Evolutionary conservation across 495 filamentous ascomycete species (phyloP).

Genomic region (Aspergillus sclerotiicarbonarius): DNA sequence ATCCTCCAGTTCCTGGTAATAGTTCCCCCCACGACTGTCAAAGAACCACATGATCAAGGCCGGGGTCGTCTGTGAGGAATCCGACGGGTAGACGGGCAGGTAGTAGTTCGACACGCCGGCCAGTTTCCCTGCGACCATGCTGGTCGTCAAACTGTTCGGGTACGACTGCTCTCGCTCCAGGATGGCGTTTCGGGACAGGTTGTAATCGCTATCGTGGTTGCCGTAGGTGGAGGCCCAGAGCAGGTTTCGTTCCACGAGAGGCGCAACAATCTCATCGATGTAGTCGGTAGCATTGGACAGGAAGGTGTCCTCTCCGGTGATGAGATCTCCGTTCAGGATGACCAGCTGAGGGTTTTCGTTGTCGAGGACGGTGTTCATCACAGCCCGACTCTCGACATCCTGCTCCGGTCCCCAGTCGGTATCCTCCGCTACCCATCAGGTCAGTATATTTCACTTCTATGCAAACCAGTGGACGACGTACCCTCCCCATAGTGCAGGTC

Average conservation of each 20-base stretch:
- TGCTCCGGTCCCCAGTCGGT: slow-evolving; percentile 52
- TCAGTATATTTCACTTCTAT: slow-evolving; percentile 7
- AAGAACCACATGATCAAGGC: slow-evolving; percentile 72
- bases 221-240: slow-evolving; percentile 71
- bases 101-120: slow-evolving; percentile 73
- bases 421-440: slow-evolving; percentile 29
- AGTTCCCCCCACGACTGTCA: slow-evolving; percentile 62
- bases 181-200: slow-evolving; percentile 54
- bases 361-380: slow-evolving; percentile 61
- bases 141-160: slow-evolving; percentile 52
- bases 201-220: slow-evolving; percentile 67
- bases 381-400: slow-evolving; percentile 56
- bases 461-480: slow-evolving; percentile 24
- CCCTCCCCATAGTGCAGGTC: slow-evolving; percentile 71
- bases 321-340: slow-evolving; percentile 72
- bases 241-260: slow-evolving; percentile 50
- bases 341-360: slow-evolving; percentile 57
- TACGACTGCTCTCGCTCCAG: slow-evolving; percentile 54
- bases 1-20: slow-evolving; percentile 39
- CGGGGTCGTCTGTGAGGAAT: slow-evolving; percentile 25
- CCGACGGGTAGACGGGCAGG: slow-evolving; percentile 47
- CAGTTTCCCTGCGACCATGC: slow-evolving; percentile 36
- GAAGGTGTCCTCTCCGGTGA: slow-evolving; percentile 66
- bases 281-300: slow-evolving; percentile 57
- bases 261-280: slow-evolving; percentile 58